Evolutionary conservation across 2,329 filamentous ascomycete species (phyloP), one percentile per base, ranked within the genome.

Genomic region (Trichophyton benhamiae): DNA sequence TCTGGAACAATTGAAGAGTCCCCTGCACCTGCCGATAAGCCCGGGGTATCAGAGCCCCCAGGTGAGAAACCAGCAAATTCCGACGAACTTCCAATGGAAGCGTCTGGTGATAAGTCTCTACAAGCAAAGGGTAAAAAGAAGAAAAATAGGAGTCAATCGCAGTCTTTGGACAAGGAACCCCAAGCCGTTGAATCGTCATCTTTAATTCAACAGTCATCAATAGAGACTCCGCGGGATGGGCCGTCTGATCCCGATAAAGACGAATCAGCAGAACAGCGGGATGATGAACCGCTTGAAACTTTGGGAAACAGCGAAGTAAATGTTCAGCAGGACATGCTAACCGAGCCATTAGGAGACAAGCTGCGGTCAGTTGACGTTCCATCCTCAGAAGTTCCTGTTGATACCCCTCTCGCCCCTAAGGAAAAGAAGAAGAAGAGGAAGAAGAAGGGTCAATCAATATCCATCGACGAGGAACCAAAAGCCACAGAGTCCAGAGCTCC

Each of bases 91-190:
- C 5, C 46, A 27, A 36, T 36, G 15, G 52, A 55, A 9, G 3
- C 27, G 13, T 55, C 52, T 55, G 13, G 17, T 36, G 52, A 55
- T 2, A 46, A 22, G 20, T 3, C 57, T 17, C n/a, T 44, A 17
- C 17, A 36, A 7, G 17, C 17, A 20, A 58, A 58, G 57, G 57
- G 33, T 13, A 38, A 36, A 22, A 58, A 57, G 58, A 58, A 59
- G 30, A 62, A 57, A 48, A 62, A 64, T 11, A 46, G 61, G 42
- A 30, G 36, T n/a, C 38, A 53, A 15, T 42, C 30, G 33, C 20
- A 41, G 27, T 44, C 53, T 15, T 48, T 38, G 36, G 57, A 57
- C n/a, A 27, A 49, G 13, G 53, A 57, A 36, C 27, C 52, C 8
- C 52, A 55, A 36, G n/a, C 30, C 9, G 6, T 38, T 33, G 49